Percentiles rank a stretch among this genome's conserved stretches.
These are phyloP conservation scores for Schizothecium vesticola DNA, from an alignment of 495 filamentous ascomycete genomes.

Conservation along the genomic window DNA sequence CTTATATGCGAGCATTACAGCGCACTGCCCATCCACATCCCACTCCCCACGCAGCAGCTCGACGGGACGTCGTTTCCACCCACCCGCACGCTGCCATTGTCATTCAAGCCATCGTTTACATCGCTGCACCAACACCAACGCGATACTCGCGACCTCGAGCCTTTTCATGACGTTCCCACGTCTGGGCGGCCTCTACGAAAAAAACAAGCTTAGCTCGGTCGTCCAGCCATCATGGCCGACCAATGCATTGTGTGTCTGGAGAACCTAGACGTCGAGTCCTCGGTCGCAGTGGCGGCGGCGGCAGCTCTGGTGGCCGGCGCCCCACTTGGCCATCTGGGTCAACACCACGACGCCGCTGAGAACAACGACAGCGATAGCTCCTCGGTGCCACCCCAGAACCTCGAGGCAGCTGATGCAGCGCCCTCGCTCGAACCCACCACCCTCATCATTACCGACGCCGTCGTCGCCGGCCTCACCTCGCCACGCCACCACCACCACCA, in stretches of 20 bases:
- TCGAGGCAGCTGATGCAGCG: slow-evolving; percentile 32
- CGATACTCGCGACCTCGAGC: neutral
- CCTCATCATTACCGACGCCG: slow-evolving; percentile 33
- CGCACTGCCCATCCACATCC: neutral
- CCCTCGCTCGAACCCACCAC: slow-evolving; percentile 13
- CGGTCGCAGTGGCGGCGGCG: slow-evolving; percentile 7
- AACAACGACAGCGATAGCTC: slow-evolving; percentile 2
- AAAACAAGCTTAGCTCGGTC: slow-evolving; percentile 7
- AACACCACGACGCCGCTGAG: neutral
- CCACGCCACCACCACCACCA: slow-evolving; percentile 36
- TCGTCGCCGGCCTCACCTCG: slow-evolving; percentile 36
- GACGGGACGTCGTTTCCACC: neutral
- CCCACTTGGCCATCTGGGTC: slow-evolving; percentile 2
- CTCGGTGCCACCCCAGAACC: slow-evolving; percentile 13
- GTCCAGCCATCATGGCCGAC: slow-evolving; percentile 63
- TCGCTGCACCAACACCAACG: neutral
- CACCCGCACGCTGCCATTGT: slow-evolving; percentile 3
- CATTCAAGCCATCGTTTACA: neutral
- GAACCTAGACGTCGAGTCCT: slow-evolving; percentile 58
- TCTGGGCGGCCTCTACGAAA: slow-evolving; percentile 1
- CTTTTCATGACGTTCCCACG: slow-evolving; percentile 37
- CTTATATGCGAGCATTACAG: neutral
- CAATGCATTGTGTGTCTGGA: slow-evolving; percentile 96
- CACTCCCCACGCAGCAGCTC: neutral
- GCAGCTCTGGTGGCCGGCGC: slow-evolving; percentile 2